Conservation (phyloP, 208 protist species). For the Trypanosoma vivax region DNA sequence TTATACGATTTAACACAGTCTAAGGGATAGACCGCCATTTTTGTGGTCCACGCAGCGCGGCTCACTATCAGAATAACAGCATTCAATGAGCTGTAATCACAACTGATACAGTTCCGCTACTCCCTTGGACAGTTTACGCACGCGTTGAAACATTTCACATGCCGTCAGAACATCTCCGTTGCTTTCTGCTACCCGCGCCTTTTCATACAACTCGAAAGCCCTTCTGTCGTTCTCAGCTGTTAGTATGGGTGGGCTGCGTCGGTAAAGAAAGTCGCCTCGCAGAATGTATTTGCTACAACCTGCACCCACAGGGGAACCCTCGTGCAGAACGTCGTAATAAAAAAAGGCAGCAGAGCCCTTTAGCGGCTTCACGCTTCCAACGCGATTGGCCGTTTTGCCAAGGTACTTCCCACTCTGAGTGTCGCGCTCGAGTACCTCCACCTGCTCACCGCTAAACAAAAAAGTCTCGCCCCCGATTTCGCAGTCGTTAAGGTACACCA, state of each 20-base stretch:
- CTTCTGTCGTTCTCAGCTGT: conserved; percentile 41
- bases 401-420: conserved; percentile 39
- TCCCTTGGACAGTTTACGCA: conserved; percentile 59
- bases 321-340: conserved; percentile 82
- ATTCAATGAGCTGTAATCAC: too few species aligned
- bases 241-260: conserved; percentile 65
- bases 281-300: conserved; percentile 79
- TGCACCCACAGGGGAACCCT: conserved; percentile 59
- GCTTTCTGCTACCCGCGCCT: conserved; percentile 67
- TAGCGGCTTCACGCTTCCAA: conserved; percentile 46
- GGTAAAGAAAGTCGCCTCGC: conserved; percentile 79
- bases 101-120: conserved; percentile 79
- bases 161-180: conserved; percentile 57
- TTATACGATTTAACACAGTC: too few species aligned
- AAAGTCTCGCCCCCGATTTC: conserved; percentile 69
- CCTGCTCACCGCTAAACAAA: conserved; percentile 73
- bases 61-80: too few species aligned
- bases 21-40: too few species aligned
- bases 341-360: conserved; percentile 82
- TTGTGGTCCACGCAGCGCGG: too few species aligned
- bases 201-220: conserved; percentile 73
- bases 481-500: conserved; percentile 88
- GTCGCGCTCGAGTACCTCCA: conserved; percentile 51
- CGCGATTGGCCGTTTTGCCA: conserved; percentile 33
- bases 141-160: conserved; percentile 66